Base-by-base conservation (phyloP, 371 early-diverging fungal genomes). In the Mortierella sp. region DNA sequence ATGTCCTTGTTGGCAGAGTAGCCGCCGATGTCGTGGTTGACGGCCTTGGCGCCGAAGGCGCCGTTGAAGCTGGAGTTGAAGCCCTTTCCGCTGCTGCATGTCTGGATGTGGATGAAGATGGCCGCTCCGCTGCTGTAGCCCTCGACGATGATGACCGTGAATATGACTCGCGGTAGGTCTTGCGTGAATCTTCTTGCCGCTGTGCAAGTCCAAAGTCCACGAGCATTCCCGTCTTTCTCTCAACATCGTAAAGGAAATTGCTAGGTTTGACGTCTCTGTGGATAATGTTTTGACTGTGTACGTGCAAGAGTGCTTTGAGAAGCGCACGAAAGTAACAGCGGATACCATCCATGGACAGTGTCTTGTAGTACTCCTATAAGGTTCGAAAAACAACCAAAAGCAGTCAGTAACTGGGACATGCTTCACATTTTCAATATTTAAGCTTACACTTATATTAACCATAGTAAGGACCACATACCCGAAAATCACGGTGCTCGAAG, bases 201-300 rank as follows among this genome's bases (percentile, higher is more conserved):
- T 99, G 96, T 9, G 99, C 99, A n/a, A 99, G 90, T 10, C 99
- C 99, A 93, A 99, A 99, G 86, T 99, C 99, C 16, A 97, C 97
- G 24, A 99, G 87, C 21, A 96, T 92, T 8, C 99, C 99, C 1
- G 91, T 93, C 52, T 93, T 91, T 24, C 79, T 78, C 38, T 86
- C 85, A 0, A 89, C 84, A 80, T 96, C 92, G 84, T 96, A 99
- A 13, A 99, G 88, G 87, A 99, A 99, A 82, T 99, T 99, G 73
- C 94, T 93, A 1, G 99, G 99, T 84, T 99, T 99, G 70, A 99
- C 92, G 85, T 99, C 99, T 31, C 99, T 92, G 77, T 98, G 99
- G 57, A 98, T 92, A 58, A 97, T 94, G 2, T 90, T 88, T 38
- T 91, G 88, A 28, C 79, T 84, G 78, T 99, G 99, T 7, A 97